Evolutionary conservation across 2,329 filamentous ascomycete genomes (phyloP).

Genomic region (Pseudocercospora eumusae): DNA sequence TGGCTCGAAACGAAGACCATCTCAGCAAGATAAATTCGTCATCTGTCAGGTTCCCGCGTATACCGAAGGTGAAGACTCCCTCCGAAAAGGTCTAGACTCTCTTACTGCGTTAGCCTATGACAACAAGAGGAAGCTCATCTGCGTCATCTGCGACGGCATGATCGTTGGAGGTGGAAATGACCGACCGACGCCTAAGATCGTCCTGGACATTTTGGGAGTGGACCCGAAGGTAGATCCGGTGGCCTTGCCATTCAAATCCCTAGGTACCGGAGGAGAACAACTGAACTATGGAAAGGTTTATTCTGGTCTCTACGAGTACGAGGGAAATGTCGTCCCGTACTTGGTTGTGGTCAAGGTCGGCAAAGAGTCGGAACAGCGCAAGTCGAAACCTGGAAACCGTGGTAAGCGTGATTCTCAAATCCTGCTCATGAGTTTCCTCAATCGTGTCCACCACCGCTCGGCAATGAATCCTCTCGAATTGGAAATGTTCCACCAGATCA

Average conservation of each 20-base stretch:
- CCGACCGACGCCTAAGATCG: slow-evolving; percentile 93
- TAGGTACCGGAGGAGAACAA: slow-evolving; percentile 85
- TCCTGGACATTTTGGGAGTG: slow-evolving; percentile 93
- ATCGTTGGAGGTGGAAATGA: slow-evolving; percentile 96
- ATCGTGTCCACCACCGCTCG: slow-evolving; percentile 89
- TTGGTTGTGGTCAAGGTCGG: slow-evolving; percentile 95
- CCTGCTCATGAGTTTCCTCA: slow-evolving; percentile 93
- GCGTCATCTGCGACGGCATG: slow-evolving; percentile 94
- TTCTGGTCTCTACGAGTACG: slow-evolving; percentile 93
- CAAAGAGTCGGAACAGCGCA: slow-evolving; percentile 89
- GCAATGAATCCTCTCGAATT: slow-evolving; percentile 95
- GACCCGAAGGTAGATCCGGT: slow-evolving; percentile 96
- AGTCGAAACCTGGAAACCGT: slow-evolving; percentile 93
- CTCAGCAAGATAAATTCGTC: slow-evolving; percentile 96
- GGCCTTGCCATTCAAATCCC: slow-evolving; percentile 88
- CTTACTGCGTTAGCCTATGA: slow-evolving; percentile 93
- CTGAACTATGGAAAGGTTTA: slow-evolving; percentile 99
- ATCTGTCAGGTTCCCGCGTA: slow-evolving; percentile 98
- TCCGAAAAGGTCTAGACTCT: slow-evolving; percentile 90
- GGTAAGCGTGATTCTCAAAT: slow-evolving; percentile 99
- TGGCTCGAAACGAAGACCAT: slow-evolving; percentile 83
- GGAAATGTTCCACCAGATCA: slow-evolving; percentile 98
- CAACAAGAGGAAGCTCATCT: slow-evolving; percentile 96
- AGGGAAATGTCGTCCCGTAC: slow-evolving; percentile 97
- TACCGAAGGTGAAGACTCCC: slow-evolving; percentile 93